Evolutionary conservation across 352 stramenopile genomes (phyloP).

Genomic region (Phytopythium vexans): DNA sequence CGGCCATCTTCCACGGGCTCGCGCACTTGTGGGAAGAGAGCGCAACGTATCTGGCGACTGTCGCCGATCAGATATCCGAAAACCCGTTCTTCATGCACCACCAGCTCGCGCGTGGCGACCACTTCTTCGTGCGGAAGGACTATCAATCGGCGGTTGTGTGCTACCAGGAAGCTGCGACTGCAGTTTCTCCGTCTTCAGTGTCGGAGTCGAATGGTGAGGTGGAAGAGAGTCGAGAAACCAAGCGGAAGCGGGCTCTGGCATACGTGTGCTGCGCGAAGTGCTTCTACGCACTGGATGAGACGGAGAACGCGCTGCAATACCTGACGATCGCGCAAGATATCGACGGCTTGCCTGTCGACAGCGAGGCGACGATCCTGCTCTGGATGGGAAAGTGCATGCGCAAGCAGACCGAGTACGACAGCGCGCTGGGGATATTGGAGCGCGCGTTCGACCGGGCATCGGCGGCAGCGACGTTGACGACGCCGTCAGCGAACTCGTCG

Average conservation of each 20-base stretch:
- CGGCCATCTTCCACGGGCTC: conserved; percentile 70
- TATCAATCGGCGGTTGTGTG: conserved; percentile 46
- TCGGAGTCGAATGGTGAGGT: neutral
- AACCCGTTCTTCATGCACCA: conserved; percentile 58
- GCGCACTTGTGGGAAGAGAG: conserved; percentile 69
- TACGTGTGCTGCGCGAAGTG: conserved; percentile 59
- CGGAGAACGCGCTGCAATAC: conserved; percentile 39
- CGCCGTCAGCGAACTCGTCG: conserved; percentile 30
- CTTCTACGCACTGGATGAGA: conserved; percentile 51
- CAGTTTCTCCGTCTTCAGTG: neutral
- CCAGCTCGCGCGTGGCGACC: conserved; percentile 49
- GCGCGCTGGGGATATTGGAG: conserved; percentile 41
- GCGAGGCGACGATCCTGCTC: conserved; percentile 48
- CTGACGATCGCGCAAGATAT: conserved; percentile 39
- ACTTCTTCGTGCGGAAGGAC: conserved; percentile 58
- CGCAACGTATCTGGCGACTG: conserved; percentile 41
- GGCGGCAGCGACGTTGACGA: conserved; percentile 24
- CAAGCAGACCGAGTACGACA: conserved; percentile 47
- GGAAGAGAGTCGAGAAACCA: conserved; percentile 37
- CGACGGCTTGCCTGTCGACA: conserved; percentile 23
- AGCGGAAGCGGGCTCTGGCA: conserved; percentile 34
- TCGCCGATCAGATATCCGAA: conserved; percentile 27
- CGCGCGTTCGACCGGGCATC: conserved; percentile 52
- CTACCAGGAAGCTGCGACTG: conserved; percentile 46
- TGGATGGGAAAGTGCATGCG: conserved; percentile 66